phyloP scores from a whole-genome alignment of 2,329 filamentous ascomycete genomes.

The Ascochyta viciae-villosae region DNA sequence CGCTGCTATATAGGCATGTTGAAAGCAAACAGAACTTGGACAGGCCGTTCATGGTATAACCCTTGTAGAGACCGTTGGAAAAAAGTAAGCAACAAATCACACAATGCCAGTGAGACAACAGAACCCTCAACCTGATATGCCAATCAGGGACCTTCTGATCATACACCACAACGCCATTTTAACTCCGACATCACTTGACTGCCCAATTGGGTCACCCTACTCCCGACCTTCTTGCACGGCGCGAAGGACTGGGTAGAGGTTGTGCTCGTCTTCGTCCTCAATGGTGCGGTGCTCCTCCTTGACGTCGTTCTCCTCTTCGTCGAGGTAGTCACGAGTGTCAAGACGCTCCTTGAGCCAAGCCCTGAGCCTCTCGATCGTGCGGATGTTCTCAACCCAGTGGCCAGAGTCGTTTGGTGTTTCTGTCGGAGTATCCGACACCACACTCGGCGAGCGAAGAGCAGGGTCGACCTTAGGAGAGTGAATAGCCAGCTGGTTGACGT shows the following conservation, averaged over 20 bases:
- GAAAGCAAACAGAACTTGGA: slow-evolving; percentile 12
- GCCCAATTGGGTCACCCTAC: slow-evolving; percentile 20
- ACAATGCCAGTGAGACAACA: slow-evolving; percentile 16
- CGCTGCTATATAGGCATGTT: slow-evolving; percentile 18
- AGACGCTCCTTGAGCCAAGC: slow-evolving; percentile 64
- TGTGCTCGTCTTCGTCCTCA: slow-evolving; percentile 50
- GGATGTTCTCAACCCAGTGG: slow-evolving; percentile 68
- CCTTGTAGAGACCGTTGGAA: slow-evolving; percentile 11
- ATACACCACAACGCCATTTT: slow-evolving; percentile 25
- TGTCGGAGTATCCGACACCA: slow-evolving; percentile 44
- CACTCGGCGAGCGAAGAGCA: slow-evolving; percentile 48
- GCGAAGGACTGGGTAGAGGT: slow-evolving; percentile 50
- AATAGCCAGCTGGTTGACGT: slow-evolving; percentile 49
- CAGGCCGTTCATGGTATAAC: slow-evolving; percentile 12
- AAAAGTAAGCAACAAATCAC: slow-evolving; percentile 9
- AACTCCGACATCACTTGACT: slow-evolving; percentile 25
- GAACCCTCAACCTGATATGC: slow-evolving; percentile 13
- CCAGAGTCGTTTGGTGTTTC: slow-evolving; percentile 42
- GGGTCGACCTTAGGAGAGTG: slow-evolving; percentile 52
- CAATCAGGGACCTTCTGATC: slow-evolving; percentile 13
- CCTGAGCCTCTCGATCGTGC: slow-evolving; percentile 67
- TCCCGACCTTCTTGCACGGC: slow-evolving; percentile 50
- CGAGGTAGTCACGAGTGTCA: slow-evolving; percentile 59
- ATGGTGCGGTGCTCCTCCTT: slow-evolving; percentile 38
- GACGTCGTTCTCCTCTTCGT: slow-evolving; percentile 41